Percentiles rank a stretch among this genome's conserved stretches.
These are phyloP conservation scores for Dalbergia cochinchinensis DNA, from an alignment of 306 rosid genomes.

Conservation along the genomic window DNA sequence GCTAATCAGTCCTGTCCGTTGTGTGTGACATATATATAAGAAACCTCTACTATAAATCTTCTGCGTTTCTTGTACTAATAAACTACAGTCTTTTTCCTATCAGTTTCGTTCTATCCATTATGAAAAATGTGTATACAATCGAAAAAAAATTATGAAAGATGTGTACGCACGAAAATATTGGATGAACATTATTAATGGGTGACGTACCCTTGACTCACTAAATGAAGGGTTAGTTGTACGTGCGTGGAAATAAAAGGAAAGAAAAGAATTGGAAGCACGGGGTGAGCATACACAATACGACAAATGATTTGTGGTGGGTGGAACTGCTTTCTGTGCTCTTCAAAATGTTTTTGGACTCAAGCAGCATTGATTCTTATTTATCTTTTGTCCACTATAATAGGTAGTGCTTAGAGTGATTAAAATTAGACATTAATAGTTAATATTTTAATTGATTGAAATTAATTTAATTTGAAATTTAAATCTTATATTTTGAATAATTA, in stretches of 20 bases:
- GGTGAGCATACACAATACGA: neutral
- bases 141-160: neutral
- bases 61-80: constrained; percentile 16
- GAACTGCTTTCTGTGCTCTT: constrained; percentile 25
- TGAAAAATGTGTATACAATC: neutral
- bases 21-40: neutral
- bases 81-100: neutral
- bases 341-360: neutral
- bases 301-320: constrained; percentile 2
- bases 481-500: too few species aligned
- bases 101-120: neutral
- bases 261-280: neutral
- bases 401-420: too few species aligned
- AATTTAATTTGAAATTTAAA: too few species aligned
- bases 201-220: neutral
- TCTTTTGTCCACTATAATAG: neutral
- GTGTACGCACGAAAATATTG: neutral
- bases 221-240: neutral
- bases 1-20: neutral
- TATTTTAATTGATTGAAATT: too few species aligned
- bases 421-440: too few species aligned
- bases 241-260: neutral
- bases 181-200: neutral
- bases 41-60: neutral
- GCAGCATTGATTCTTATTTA: constrained; percentile 25